Evolutionary conservation across 495 filamentous ascomycete genomes (phyloP), one percentile per base, ranked within the genome.

Genomic region (Opeltia flavorubescens): DNA sequence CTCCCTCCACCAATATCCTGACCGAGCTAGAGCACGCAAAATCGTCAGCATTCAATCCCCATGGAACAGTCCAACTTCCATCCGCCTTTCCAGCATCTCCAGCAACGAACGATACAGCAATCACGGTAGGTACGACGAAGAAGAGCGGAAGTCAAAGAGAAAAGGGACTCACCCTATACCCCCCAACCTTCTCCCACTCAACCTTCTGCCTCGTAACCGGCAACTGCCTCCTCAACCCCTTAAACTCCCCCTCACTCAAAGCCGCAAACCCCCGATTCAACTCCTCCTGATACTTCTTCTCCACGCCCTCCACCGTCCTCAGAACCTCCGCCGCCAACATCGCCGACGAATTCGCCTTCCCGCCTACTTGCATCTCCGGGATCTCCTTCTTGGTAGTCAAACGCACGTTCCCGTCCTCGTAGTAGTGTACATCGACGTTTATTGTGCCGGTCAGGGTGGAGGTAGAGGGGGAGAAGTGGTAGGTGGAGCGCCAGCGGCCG

Each of bases 101-200:
- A n/a, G n/a, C n/a, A n/a, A n/a, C n/a, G n/a, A n/a, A n/a, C n/a
- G n/a, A n/a, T n/a, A n/a, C n/a, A n/a, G n/a, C n/a, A n/a, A n/a
- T n/a, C n/a, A n/a, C n/a, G n/a, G n/a, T n/a, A n/a, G n/a, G n/a
- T n/a, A n/a, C n/a, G n/a, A n/a, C n/a, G n/a, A n/a, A n/a, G n/a
- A n/a, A n/a, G 30, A 9, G 30, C 30, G 15, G 30, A 33, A 33
- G 15, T 9, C 30, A 33, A 1, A 7, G 36, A 6, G 20, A 18
- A 21, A 11, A 44, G n/a, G 24, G 24, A 30, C 42, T 44, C 21
- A 47, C 66, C 46, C 87, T 66, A 66, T 98, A 98, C 50, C 86
- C 88, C n/a, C 84, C 81, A 53, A 99, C 86, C 70, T 94, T 96
- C 64, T 99, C 91, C 93, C 93, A 99, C 65, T 96, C 91, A 44